Percentiles rank a stretch among this genome's conserved stretches.
Conservation (phyloP, 192 early-diverging fungal genomes). For the Rhizoclosmatium sp. region DNA sequence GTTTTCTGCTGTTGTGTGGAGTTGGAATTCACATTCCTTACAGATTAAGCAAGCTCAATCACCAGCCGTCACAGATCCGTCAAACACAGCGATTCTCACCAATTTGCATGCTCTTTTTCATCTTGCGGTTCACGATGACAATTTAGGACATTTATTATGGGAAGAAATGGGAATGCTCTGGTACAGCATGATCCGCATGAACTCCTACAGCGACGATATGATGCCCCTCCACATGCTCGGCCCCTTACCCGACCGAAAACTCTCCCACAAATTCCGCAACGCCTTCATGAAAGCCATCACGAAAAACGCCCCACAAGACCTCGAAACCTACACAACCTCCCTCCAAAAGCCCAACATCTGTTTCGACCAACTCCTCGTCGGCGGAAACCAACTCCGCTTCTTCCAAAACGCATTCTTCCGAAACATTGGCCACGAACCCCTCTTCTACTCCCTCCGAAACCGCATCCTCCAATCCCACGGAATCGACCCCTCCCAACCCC, state of each 20-base stretch:
- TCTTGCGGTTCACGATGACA: conserved; percentile 39
- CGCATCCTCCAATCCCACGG: conserved; percentile 29
- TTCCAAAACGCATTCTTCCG: conserved; percentile 23
- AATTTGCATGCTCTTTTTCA: conserved; percentile 37
- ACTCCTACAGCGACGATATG: conserved; percentile 27
- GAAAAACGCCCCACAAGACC: conserved; percentile 10
- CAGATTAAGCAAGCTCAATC: not conserved
- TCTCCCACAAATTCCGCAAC: conserved; percentile 30
- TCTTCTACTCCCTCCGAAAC: conserved; percentile 38
- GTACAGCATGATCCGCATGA: conserved; percentile 41
- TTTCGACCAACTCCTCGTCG: conserved; percentile 42
- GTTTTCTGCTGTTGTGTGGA: not conserved
- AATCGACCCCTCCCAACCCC: conserved; percentile 21
- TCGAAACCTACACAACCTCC: conserved; percentile 17
- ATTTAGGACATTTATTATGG: conserved; percentile 42
- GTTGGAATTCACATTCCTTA: not conserved
- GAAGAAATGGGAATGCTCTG: conserved; percentile 45
- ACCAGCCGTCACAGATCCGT: not conserved
- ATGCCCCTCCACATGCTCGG: conserved; percentile 15
- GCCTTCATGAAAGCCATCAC: conserved; percentile 38
- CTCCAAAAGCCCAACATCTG: conserved; percentile 10
- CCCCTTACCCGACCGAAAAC: conserved; percentile 24
- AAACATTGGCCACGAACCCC: conserved; percentile 44
- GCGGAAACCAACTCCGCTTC: conserved; percentile 39
- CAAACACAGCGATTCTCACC: conserved; percentile 10